Evolutionary conservation across 108 stramenopile genomes (phyloP), one percentile per base, ranked within the genome.

Genomic region (Thalassiosira profunda): DNA sequence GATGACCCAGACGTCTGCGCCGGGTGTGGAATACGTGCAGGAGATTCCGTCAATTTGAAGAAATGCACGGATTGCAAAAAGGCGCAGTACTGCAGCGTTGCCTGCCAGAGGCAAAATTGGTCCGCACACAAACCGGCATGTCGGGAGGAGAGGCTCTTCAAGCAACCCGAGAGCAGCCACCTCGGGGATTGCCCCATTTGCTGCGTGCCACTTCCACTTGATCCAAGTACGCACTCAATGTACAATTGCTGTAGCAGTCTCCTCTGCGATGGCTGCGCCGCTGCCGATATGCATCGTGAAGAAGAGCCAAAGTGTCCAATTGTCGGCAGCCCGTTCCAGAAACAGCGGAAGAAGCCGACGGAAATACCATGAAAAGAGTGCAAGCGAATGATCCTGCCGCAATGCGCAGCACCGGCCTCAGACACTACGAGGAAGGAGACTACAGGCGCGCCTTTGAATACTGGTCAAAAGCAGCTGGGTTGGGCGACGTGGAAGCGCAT

Each of bases 301-400:
- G 0, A n/a, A 0, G 4, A 26, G 31, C 20, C 0, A 2, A 5
- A 0, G 17, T 52, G 51, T 3, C 9, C 51, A 30, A 34, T 52
- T 52, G 51, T 30, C 51, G 51, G 2, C 47, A 48, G 47, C 47
- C 5, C 3, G 4, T 5, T 15, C 15, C 3, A 51, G n/a, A 7
- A 51, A 1, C 1, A 18, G 30, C 28, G 5, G 23, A 51, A 23
- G 49, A 51, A 17, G 3, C 12, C 17, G 3, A 17, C 0, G 9
- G 3, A 12, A 18, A 51, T 26, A 2, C 30, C 12, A 21, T 25
- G 25, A 21, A 28, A 25, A 51, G 49, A 51, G 6, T 51, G 0
- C n/a, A 51, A n/a, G 49, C 25, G 24, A 51, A 51, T 33, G 49
- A 51, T 51, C 49, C 49, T 17, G 29, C 8, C 17, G 49, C 49